Conservation (phyloP, 139 green algal genomes). For the Picocystis salinarum region DNA sequence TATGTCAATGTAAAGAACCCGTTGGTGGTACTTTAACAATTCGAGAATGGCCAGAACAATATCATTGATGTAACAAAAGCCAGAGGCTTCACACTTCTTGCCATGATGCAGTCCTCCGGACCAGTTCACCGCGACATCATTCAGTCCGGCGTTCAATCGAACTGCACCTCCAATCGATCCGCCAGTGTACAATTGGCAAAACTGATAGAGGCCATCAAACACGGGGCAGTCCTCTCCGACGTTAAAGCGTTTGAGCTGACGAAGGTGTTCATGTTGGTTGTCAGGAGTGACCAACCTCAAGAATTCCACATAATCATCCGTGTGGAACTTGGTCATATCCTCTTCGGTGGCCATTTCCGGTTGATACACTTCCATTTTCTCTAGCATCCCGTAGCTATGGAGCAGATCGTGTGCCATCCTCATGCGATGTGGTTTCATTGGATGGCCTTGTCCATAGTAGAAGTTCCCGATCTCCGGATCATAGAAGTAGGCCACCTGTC, state of each 20-base stretch:
- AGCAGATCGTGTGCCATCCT: conserved; percentile 81
- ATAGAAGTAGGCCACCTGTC: conserved; percentile 80
- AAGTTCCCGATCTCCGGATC: conserved; percentile 80
- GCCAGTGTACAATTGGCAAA: conserved; percentile 75
- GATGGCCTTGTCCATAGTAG: conserved; percentile 78
- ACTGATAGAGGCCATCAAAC: conserved; percentile 87
- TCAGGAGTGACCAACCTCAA: conserved; percentile 74
- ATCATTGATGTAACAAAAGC: conserved; percentile 98
- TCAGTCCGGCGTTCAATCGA: conserved; percentile 58
- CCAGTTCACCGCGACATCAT: conserved; percentile 93
- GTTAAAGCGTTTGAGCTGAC: conserved; percentile 90
- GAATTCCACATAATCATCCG: conserved; percentile 76
- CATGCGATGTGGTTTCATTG: conserved; percentile 88
- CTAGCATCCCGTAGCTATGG: conserved; percentile 70
- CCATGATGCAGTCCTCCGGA: conserved; percentile 88
- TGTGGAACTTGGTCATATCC: conserved; percentile 65
- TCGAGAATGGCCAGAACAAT: conserved; percentile 95
- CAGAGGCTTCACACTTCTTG: conserved; percentile 59
- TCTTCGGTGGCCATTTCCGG: conserved; percentile 27
- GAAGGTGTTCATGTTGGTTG: conserved; percentile 76
- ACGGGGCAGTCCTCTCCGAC: conserved; percentile 90
- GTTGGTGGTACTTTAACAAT: conserved; percentile 79
- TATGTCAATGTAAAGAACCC: conserved; percentile 77
- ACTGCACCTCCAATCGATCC: conserved; percentile 72
- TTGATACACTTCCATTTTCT: conserved; percentile 67